phyloP scores from a whole-genome alignment of 345 rosid species.

The Pistacia vera region DNA sequence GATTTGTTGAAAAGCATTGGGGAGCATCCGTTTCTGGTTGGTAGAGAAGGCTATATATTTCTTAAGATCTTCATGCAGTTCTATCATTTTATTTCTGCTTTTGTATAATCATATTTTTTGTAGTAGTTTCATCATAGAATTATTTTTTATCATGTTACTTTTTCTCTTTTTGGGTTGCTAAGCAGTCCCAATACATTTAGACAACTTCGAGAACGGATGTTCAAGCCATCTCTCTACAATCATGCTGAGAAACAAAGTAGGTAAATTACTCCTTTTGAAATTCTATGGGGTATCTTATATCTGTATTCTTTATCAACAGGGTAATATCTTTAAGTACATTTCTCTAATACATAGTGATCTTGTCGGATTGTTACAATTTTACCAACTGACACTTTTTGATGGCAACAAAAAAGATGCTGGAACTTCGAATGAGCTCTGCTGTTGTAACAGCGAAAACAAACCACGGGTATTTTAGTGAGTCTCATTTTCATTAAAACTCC shows the following conservation, averaged over 20 bases:
- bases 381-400: slow-evolving; percentile 72
- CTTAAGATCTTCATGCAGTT: not conserved
- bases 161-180: slow-evolving; percentile 8
- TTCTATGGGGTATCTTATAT: slow-evolving; percentile 13
- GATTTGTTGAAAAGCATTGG: slow-evolving; percentile 98
- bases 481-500: slow-evolving; percentile 6
- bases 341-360: slow-evolving; percentile 27
- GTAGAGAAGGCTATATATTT: slow-evolving; percentile 23
- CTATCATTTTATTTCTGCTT: not conserved
- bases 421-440: slow-evolving; percentile 67
- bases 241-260: slow-evolving; percentile 97
- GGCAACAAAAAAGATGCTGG: slow-evolving; percentile 87
- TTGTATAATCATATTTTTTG: not conserved
- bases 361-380: slow-evolving; percentile 77
- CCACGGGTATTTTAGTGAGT: slow-evolving; percentile 84
- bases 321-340: slow-evolving; percentile 6
- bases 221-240: slow-evolving; percentile 91
- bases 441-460: slow-evolving; percentile 73
- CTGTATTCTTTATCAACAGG: slow-evolving; percentile 4
- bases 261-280: slow-evolving; percentile 56
- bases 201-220: slow-evolving; percentile 92
- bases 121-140: not conserved
- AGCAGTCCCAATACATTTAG: slow-evolving; percentile 77
- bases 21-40: slow-evolving; percentile 79
- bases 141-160: slow-evolving; percentile 11